A percentile compares a stretch with the other conserved stretches of the same genome.
Conservation (phyloP, 148 eudicot species). For the Camellia sinensis region DNA sequence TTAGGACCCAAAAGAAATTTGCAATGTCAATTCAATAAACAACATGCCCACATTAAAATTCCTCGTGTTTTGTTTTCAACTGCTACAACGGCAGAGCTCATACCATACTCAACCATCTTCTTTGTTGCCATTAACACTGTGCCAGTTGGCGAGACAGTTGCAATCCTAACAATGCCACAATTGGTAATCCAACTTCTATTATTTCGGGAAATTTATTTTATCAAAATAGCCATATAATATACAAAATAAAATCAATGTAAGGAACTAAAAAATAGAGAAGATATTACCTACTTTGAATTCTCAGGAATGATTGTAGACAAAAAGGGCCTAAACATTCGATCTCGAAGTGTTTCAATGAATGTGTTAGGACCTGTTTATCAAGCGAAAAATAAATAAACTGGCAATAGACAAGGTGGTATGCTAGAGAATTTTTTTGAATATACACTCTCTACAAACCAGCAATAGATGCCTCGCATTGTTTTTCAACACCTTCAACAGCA, state of each 20-base stretch:
- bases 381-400: background rate
- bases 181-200: background rate
- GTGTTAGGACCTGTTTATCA: constrained; percentile 62
- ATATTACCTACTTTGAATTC: constrained; percentile 97
- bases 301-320: constrained; percentile 83
- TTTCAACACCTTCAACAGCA: constrained; percentile 98
- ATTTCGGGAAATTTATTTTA: background rate
- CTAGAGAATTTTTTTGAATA: background rate
- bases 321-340: constrained; percentile 78
- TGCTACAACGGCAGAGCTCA: constrained; percentile 74
- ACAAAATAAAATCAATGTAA: background rate
- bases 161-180: constrained; percentile 45
- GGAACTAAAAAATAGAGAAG: constrained; percentile 25
- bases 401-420: background rate
- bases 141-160: constrained; percentile 82
- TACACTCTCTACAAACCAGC: constrained; percentile 61
- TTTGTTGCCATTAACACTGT: constrained; percentile 74
- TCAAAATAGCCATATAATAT: background rate
- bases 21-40: background rate
- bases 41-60: constrained; percentile 67
- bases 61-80: constrained; percentile 80
- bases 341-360: constrained; percentile 82
- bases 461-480: constrained; percentile 72
- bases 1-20: background rate
- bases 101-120: constrained; percentile 69